phyloP scores from a whole-genome alignment of 2,329 filamentous ascomycete species.

The Drechslerella stenobrocha region DNA sequence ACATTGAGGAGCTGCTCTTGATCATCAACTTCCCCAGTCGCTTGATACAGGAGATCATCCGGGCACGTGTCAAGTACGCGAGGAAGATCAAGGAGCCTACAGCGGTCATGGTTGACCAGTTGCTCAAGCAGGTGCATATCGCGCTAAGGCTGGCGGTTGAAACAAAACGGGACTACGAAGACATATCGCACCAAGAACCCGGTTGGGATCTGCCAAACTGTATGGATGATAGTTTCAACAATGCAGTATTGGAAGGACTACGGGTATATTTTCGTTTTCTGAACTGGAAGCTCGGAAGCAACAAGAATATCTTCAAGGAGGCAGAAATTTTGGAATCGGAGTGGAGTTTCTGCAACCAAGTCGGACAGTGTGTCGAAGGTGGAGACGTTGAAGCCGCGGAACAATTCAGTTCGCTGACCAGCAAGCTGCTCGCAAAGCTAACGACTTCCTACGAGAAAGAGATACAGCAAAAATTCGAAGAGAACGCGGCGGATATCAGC shows the following conservation, averaged over 20 bases:
- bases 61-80: conserved; percentile 84
- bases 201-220: conserved; percentile 96
- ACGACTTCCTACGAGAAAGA: conserved; percentile 91
- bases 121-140: conserved; percentile 96
- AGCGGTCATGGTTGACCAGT: conserved; percentile 91
- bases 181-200: conserved; percentile 80
- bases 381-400: conserved; percentile 97
- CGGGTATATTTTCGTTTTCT: conserved; percentile 99
- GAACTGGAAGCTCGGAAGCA: conserved; percentile 95
- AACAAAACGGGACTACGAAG: conserved; percentile 85
- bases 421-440: conserved; percentile 84
- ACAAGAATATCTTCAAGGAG: conserved; percentile 99
- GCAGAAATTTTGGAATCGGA: conserved; percentile 96
- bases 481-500: conserved; percentile 85
- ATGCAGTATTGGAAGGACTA: conserved; percentile 84
- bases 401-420: conserved; percentile 91
- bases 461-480: conserved; percentile 78
- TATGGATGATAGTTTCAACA: conserved; percentile 94
- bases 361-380: conserved; percentile 85
- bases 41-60: conserved; percentile 94
- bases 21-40: conserved; percentile 97
- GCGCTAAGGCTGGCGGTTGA: conserved; percentile 85
- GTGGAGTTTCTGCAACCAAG: conserved; percentile 95
- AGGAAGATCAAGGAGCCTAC: conserved; percentile 94
- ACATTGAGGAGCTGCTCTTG: conserved; percentile 93